A percentile compares a stretch with the other conserved stretches of the same genome.
Evolutionary conservation across 2,329 filamentous ascomycete species (phyloP).

Genomic region (Epichloe uncinata): DNA sequence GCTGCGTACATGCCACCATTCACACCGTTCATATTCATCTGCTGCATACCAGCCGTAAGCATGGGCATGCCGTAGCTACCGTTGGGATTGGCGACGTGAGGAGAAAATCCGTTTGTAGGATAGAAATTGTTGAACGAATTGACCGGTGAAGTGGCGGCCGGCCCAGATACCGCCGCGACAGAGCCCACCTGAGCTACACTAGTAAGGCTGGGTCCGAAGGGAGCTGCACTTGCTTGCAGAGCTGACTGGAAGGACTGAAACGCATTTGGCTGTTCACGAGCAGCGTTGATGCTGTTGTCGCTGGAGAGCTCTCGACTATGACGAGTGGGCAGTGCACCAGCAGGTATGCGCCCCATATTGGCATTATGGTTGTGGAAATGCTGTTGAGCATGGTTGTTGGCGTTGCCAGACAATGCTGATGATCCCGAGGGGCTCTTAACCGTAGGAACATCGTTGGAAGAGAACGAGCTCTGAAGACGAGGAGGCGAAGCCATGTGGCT

Average conservation of each 20-base stretch:
- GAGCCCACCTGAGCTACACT: conserved; percentile 15
- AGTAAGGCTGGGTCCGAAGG: conserved; percentile 54
- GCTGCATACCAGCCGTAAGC: conserved; percentile 55
- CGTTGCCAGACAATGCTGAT: conserved; percentile 27
- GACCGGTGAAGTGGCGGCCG: conserved; percentile 11
- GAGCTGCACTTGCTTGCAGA: conserved; percentile 65
- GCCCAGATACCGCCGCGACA: conserved; percentile 12
- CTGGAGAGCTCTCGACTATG: conserved; percentile 60
- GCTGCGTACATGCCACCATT: conserved; percentile 35
- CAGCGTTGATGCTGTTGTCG: conserved; percentile 27
- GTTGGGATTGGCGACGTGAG: conserved; percentile 11
- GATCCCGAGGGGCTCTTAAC: conserved; percentile 54
- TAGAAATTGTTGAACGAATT: conserved; percentile 21
- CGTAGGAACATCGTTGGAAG: conserved; percentile 77
- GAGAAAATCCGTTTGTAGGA: conserved; percentile 16
- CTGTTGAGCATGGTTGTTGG: conserved; percentile 48
- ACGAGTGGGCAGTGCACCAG: conserved; percentile 49
- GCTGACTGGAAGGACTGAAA: conserved; percentile 55
- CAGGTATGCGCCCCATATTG: conserved; percentile 66
- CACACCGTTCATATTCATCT: conserved; percentile 42
- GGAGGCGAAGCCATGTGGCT: conserved; percentile 50
- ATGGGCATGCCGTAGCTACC: conserved; percentile 26
- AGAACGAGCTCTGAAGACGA: conserved; percentile 79
- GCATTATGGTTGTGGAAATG: conserved; percentile 68
- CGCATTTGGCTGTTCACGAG: conserved; percentile 30